These are phyloP conservation scores for Physcomitrellopsis africana DNA, from an alignment of 225 moss, liverwort and hornwort species.

Conservation along the genomic window DNA sequence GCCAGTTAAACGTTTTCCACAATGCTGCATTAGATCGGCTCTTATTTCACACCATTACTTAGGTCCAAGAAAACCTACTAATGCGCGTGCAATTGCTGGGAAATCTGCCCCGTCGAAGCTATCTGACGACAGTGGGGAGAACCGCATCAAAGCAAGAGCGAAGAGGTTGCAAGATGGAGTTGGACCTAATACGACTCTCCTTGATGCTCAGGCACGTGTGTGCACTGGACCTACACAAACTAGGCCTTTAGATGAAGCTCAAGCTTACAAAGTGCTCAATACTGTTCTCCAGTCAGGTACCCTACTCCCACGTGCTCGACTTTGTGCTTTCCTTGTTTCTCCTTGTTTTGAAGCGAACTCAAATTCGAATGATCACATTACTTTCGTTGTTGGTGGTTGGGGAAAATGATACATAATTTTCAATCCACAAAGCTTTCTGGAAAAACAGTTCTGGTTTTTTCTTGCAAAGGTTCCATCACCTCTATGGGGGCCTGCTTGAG, in stretches of 20 bases:
- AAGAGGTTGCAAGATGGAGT: constrained; percentile 47
- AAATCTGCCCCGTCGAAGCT: constrained; percentile 23
- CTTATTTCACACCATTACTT: not conserved
- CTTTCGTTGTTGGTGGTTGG: not conserved
- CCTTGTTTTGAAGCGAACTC: constrained; percentile 1
- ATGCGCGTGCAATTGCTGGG: constrained; percentile 36
- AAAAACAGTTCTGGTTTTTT: not conserved
- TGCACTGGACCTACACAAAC: constrained; percentile 88
- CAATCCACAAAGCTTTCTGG: not conserved
- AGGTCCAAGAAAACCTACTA: constrained; percentile 20
- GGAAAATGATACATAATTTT: not conserved
- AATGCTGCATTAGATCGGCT: not conserved
- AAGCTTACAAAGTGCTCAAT: constrained; percentile 60
- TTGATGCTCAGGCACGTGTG: constrained; percentile 75
- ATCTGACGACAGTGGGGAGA: constrained; percentile 33
- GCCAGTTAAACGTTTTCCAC: constrained; percentile 3
- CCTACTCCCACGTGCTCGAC: not conserved
- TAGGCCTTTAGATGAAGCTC: constrained; percentile 66
- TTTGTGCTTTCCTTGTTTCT: not conserved
- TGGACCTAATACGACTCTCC: constrained; percentile 65
- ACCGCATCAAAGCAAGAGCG: constrained; percentile 11
- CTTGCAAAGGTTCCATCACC: not conserved
- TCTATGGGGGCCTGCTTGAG: not conserved
- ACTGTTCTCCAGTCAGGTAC: constrained; percentile 71
- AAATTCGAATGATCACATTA: constrained; percentile 11